phyloP scores from a whole-genome alignment of 495 filamentous ascomycete genomes.

The Penicillium herquei region DNA sequence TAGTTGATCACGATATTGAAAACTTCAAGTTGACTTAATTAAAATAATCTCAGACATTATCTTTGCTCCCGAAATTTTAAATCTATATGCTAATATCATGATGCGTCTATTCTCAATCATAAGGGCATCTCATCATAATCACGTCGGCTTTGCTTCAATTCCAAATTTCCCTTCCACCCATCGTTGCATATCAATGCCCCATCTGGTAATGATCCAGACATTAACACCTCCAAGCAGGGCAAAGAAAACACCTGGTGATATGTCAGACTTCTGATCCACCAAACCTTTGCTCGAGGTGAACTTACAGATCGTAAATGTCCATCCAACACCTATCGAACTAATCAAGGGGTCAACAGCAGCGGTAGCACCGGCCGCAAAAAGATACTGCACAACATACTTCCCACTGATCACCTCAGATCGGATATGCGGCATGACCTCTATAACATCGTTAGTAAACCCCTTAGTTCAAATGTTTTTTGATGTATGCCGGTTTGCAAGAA shows the following conservation, averaged over 20 bases:
- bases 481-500: constrained; percentile 30
- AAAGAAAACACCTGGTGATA: constrained; percentile 32
- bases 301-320: constrained; percentile 48
- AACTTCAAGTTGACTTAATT: no score
- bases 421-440: constrained; percentile 43
- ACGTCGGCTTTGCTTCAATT: constrained; percentile 15
- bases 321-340: constrained; percentile 66
- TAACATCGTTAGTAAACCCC: neutral
- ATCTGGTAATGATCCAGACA: constrained; percentile 34
- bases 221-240: constrained; percentile 32
- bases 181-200: constrained; percentile 44
- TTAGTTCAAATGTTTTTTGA: no score
- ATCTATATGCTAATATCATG: neutral
- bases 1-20: no score
- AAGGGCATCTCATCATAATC: neutral
- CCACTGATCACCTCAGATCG: constrained; percentile 68
- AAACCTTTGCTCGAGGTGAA: neutral
- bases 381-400: constrained; percentile 71
- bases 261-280: constrained; percentile 1
- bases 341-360: constrained; percentile 66
- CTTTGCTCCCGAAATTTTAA: no score
- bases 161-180: constrained; percentile 35
- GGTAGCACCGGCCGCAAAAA: constrained; percentile 63
- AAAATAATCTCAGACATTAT: no score
- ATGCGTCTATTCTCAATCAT: neutral